A percentile compares a stretch with the other conserved stretches of the same genome.
Evolutionary conservation across 768 basidiomycete genomes (phyloP).

Genomic region (Hygrophorus pudorinus): DNA sequence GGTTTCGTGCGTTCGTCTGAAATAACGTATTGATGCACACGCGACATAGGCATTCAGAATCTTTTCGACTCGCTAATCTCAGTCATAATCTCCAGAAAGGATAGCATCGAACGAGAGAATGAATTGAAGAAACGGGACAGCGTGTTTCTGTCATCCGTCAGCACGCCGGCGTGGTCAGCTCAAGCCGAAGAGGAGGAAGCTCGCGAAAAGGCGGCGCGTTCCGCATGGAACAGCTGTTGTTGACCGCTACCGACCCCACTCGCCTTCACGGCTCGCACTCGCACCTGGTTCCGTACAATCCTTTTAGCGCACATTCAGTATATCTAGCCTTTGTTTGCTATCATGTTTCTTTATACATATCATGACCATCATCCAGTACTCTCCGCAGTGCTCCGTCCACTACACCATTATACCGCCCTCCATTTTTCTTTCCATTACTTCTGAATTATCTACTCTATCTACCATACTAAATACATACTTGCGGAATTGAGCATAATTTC

Average conservation of each 20-base stretch:
- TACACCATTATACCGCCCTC: slow-evolving; percentile 8
- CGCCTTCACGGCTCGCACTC: too few species aligned
- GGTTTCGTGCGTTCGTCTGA: slow-evolving; percentile 13
- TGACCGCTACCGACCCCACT: neutral
- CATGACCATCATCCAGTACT: neutral
- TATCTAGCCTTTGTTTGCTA: slow-evolving; percentile 10
- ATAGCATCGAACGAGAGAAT: slow-evolving; percentile 74
- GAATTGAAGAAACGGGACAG: slow-evolving; percentile 75
- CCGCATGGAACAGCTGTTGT: slow-evolving; percentile 62
- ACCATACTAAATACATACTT: too few species aligned
- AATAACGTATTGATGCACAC: neutral
- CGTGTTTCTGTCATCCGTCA: slow-evolving; percentile 58
- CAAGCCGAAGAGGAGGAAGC: slow-evolving; percentile 78
- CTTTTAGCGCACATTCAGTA: slow-evolving; percentile 12
- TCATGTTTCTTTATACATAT: slow-evolving; percentile 8
- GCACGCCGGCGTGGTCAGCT: slow-evolving; percentile 65
- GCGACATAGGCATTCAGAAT: slow-evolving; percentile 56
- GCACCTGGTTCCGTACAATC: slow-evolving; percentile 8
- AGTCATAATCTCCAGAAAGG: slow-evolving; percentile 70
- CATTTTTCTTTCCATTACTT: slow-evolving; percentile 21
- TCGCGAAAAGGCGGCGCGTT: slow-evolving; percentile 38
- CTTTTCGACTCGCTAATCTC: slow-evolving; percentile 75
- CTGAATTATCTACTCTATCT: too few species aligned
- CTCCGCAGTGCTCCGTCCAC: neutral
- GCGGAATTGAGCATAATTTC: too few species aligned